Evolutionary conservation across 495 filamentous ascomycete genomes (phyloP).

Genomic region (Elasticomyces elasticus): DNA sequence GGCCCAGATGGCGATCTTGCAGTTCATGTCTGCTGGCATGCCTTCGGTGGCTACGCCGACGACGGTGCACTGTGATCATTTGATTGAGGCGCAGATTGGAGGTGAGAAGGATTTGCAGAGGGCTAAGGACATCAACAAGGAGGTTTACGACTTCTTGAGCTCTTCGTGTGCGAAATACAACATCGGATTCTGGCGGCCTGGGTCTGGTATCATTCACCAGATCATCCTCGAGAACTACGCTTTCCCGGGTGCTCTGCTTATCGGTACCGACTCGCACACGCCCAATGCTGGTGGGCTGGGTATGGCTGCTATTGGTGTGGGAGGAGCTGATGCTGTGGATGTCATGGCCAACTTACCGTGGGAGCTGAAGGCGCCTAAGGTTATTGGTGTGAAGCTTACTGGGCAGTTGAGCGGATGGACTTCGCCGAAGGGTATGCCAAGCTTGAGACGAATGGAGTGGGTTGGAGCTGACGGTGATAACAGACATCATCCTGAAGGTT

Average conservation of each 20-base stretch:
- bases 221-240: conserved; percentile 98
- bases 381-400: conserved; percentile 91
- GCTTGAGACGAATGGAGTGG: background rate
- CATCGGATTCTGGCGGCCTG: conserved; percentile 98
- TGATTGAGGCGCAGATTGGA: conserved; percentile 95
- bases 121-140: conserved; percentile 93
- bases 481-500: conserved; percentile 96
- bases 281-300: conserved; percentile 97
- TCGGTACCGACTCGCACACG: conserved; percentile 97
- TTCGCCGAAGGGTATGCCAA: conserved; percentile 69
- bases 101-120: conserved; percentile 89
- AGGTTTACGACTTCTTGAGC: conserved; percentile 97
- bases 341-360: conserved; percentile 97
- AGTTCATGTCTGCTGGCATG: conserved; percentile 99
- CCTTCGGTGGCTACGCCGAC: conserved; percentile 86
- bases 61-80: conserved; percentile 97
- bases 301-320: conserved; percentile 93
- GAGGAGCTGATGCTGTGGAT: conserved; percentile 97
- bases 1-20: conserved; percentile 98
- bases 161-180: conserved; percentile 96
- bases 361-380: conserved; percentile 96
- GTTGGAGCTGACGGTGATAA: background rate
- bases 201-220: conserved; percentile 99
- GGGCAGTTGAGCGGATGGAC: conserved; percentile 90
- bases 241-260: conserved; percentile 95